A percentile compares a stretch with the other conserved stretches of the same genome.
Evolutionary conservation across 2,329 filamentous ascomycete genomes (phyloP).

Genomic region (Thielaviopsis cerberus): DNA sequence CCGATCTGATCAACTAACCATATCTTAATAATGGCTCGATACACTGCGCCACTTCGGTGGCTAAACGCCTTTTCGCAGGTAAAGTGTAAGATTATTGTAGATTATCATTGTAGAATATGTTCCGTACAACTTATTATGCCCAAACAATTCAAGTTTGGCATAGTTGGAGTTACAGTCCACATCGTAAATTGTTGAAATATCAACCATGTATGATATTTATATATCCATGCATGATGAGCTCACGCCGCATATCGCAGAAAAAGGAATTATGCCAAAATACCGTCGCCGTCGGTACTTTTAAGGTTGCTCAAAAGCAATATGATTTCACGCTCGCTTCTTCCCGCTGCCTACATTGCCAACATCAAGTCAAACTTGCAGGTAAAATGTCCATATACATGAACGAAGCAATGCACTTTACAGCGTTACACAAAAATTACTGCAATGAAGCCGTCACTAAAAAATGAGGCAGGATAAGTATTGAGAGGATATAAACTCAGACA

Average conservation of each 20-base stretch:
- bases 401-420: not conserved
- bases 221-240: not conserved
- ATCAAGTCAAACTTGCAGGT: too few species aligned
- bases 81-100: not conserved
- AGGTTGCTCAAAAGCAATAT: too few species aligned
- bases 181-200: not conserved
- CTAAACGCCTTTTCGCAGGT: not conserved
- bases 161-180: not conserved
- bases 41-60: not conserved
- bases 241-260: not conserved
- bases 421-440: not conserved
- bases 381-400: too few species aligned
- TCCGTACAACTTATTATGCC: not conserved
- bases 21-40: not conserved
- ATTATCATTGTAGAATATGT: not conserved
- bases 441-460: not conserved
- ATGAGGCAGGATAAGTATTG: not conserved
- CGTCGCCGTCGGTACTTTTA: too few species aligned
- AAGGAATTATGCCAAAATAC: too few species aligned
- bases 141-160: not conserved
- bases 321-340: too few species aligned
- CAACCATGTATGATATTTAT: not conserved
- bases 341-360: too few species aligned
- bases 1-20: not conserved
- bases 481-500: not conserved